Base-by-base conservation (phyloP, 2,329 filamentous ascomycete genomes). In the Cryphonectria nitschkei region DNA sequence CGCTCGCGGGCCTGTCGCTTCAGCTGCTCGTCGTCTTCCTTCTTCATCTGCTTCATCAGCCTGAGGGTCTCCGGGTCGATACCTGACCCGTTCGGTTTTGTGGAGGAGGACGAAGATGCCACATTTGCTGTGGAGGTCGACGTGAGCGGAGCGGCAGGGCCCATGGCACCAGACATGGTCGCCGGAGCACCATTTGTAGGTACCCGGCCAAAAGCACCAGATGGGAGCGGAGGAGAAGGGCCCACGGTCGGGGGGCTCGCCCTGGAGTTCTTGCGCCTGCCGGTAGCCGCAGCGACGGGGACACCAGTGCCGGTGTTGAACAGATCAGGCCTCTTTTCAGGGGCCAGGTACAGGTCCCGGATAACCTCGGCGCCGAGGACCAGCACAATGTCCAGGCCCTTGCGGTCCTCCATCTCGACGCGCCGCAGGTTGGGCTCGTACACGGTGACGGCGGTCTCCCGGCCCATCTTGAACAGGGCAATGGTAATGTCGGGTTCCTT, bases 401-500 rank as follows among this genome's bases (percentile, higher is more conserved):
- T 98, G 70, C 92, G 90, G 80, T 99, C 96, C 80, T 99, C 94
- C 73, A 98, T 90, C 60, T 98, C 95, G 14, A 98, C 92, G 8
- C 96, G 87, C 73, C 92, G 91, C 77, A 98, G 85, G 78, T 98
- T 98, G 6, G 95, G 93, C 80, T 99, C 93, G 83, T 98, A 98
- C 58, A 99, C 87, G 1, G 95, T 97, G 71, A 98, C 81, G 41
- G 80, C 78, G 50, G 82, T 83, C 75, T 95, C 93, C 64, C 84
- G 82, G 37, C 91, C 85, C 26, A 88, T 87, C 74, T 92, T 90
- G 84, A 95, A 97, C 76, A 98, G 87, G 2, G 94, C 94, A n/a
- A 98, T 87, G 0, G 94, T 95, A 75, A 98, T 98, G 81, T 98
- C 96, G 0, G 96, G 95, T 79, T 99, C 96, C 79, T 93, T 95